Percentiles rank a stretch among this genome's conserved stretches.
Conservation (phyloP, 192 early-diverging fungal genomes). For the Entophlyctis luteolus region DNA sequence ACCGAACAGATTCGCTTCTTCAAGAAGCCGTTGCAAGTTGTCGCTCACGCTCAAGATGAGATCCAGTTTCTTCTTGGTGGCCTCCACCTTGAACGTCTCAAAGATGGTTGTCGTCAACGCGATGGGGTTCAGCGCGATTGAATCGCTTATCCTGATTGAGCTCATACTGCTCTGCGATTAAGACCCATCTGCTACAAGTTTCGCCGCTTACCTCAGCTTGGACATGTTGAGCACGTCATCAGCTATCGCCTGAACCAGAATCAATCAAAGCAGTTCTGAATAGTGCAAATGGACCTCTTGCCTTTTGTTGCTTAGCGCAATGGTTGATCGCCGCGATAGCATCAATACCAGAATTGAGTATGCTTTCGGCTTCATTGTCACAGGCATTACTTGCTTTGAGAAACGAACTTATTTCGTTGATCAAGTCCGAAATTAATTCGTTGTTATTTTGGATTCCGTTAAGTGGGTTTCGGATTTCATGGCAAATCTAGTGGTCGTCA, state of each 20-base stretch:
- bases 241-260: slow-evolving; percentile 35
- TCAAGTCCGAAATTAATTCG: neutral
- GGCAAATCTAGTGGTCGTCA: too few relatives aligned
- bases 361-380: neutral
- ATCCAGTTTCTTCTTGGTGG: neutral
- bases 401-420: neutral
- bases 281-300: too few relatives aligned
- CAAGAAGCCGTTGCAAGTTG: neutral
- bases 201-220: too few relatives aligned
- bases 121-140: neutral
- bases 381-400: neutral
- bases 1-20: slow-evolving; percentile 39
- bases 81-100: neutral
- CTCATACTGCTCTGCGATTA: neutral
- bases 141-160: neutral
- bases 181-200: neutral
- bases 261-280: too few relatives aligned
- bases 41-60: neutral
- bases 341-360: neutral
- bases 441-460: neutral
- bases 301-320: too few relatives aligned
- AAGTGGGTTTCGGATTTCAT: neutral
- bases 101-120: neutral
- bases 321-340: neutral
- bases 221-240: slow-evolving; percentile 38